Conservation (phyloP, 2,329 filamentous ascomycete genomes). For the Mollisiaceae sp. region DNA sequence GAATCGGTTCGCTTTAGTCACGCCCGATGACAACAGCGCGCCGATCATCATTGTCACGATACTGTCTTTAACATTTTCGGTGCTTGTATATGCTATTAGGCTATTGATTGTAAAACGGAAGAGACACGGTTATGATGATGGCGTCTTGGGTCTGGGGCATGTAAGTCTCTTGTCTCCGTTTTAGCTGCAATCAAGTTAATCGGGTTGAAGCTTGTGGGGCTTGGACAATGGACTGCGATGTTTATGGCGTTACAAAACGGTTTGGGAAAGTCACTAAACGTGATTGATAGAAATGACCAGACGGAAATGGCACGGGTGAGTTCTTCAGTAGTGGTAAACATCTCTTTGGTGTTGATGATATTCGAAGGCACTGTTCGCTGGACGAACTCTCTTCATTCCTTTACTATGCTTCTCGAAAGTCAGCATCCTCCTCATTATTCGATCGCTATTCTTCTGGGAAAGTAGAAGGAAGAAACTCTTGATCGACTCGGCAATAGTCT, state of each 20-base stretch:
- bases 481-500: constrained; percentile 9
- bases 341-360: not conserved
- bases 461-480: constrained; percentile 10
- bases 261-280: constrained; percentile 12
- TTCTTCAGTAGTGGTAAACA: not conserved
- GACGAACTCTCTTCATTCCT: constrained; percentile 13
- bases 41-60: constrained; percentile 18
- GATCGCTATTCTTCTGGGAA: constrained; percentile 20
- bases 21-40: constrained; percentile 13
- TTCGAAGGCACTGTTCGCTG: constrained; percentile 13
- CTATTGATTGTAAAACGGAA: constrained; percentile 20
- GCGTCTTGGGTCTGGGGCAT: constrained; percentile 9
- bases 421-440: constrained; percentile 16
- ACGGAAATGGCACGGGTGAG: constrained; percentile 7
- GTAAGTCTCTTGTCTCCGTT: constrained; percentile 5
- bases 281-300: not conserved
- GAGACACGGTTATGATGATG: constrained; percentile 17
- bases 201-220: constrained; percentile 6
- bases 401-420: constrained; percentile 21
- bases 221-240: constrained; percentile 19
- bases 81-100: constrained; percentile 15
- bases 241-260: constrained; percentile 20
- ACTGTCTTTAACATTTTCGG: constrained; percentile 13
- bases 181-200: not conserved
- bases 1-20: constrained; percentile 19